Percentiles rank a stretch among this genome's conserved stretches.
These are phyloP conservation scores for Eucalyptus pumila DNA, from an alignment of 345 rosid genomes.

Conservation along the genomic window DNA sequence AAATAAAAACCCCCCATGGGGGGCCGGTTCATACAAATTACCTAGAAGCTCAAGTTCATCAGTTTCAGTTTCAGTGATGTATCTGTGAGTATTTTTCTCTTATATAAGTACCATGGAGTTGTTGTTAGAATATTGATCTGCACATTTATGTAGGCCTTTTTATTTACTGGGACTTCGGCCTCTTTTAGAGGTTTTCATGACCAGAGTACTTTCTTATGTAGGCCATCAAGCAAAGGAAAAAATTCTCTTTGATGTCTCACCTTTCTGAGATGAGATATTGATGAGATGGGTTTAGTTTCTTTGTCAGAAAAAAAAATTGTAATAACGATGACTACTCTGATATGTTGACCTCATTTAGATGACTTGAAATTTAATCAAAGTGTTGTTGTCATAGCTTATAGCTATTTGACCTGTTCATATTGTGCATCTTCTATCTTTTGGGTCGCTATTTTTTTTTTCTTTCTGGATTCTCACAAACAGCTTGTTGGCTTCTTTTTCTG, in stretches of 20 bases:
- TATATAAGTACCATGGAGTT: neutral
- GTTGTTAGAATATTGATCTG: neutral
- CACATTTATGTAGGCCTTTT: neutral
- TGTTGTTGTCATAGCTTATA: neutral
- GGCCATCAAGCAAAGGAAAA: neutral
- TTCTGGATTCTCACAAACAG: neutral
- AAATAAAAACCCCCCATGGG: rapidly evolving
- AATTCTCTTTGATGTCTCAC: neutral
- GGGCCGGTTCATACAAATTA: neutral
- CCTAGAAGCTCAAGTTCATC: neutral
- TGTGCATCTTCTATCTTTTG: neutral
- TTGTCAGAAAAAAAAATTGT: neutral
- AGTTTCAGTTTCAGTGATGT: neutral
- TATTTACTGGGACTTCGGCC: neutral
- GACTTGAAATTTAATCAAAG: neutral
- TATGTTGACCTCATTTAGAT: neutral
- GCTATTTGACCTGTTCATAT: neutral
- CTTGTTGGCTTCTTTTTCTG: neutral
- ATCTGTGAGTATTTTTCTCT: neutral
- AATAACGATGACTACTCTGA: neutral
- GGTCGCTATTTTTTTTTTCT: neutral
- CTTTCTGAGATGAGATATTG: neutral
- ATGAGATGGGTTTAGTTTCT: neutral
- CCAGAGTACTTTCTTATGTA: neutral
- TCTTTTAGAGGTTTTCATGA: neutral